These are phyloP conservation scores for Aspergillus caelatus DNA, from an alignment of 2,329 filamentous ascomycete genomes.

Conservation along the genomic window DNA sequence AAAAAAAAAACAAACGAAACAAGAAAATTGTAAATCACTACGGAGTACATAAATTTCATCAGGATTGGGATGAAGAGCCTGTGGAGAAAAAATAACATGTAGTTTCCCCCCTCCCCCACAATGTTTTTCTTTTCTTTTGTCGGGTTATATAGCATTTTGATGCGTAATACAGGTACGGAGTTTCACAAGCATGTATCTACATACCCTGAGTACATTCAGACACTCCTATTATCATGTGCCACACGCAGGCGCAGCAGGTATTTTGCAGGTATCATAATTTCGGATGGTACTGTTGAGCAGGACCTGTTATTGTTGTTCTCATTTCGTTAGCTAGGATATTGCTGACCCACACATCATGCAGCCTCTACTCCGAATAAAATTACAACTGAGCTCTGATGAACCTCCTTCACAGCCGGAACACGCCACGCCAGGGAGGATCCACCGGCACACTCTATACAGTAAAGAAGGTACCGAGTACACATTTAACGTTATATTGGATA, in stretches of 20 bases:
- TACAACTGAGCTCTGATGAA: background rate
- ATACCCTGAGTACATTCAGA: background rate
- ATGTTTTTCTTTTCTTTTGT: background rate
- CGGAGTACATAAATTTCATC: background rate
- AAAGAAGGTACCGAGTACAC: background rate
- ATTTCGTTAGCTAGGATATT: background rate
- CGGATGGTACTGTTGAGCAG: background rate
- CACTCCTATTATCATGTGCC: background rate
- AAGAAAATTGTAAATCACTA: background rate
- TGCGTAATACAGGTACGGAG: background rate
- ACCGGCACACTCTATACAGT: background rate
- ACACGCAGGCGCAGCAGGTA: background rate
- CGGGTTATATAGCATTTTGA: background rate
- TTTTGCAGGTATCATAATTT: background rate
- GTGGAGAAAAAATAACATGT: background rate
- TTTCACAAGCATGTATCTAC: background rate
- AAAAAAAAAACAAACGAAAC: background rate
- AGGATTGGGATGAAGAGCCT: background rate
- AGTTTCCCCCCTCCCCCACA: background rate
- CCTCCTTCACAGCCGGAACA: slow-evolving; percentile 7
- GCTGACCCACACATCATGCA: slow-evolving; percentile 3
- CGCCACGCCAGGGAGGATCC: slow-evolving; percentile 7
- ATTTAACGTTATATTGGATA: background rate
- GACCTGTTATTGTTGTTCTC: too few species aligned
- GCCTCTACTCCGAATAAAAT: background rate